phyloP scores from a whole-genome alignment of 192 early-diverging fungal species.

The Coemansia nantahalensis region DNA sequence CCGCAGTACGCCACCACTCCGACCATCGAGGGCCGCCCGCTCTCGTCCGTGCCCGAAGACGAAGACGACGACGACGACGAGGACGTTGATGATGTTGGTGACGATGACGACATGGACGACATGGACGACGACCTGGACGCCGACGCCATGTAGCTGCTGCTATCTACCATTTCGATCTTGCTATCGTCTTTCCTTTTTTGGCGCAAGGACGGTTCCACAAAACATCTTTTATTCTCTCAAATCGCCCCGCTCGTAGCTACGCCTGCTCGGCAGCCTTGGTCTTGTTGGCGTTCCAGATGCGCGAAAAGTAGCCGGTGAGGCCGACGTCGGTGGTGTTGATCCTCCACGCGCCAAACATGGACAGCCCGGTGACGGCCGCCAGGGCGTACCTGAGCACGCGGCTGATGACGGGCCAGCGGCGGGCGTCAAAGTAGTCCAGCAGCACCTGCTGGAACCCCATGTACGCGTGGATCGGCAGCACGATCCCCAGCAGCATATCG shows the following conservation, averaged over 20 bases:
- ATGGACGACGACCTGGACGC: neutral
- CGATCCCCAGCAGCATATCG: conserved; percentile 86
- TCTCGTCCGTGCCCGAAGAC: too few species aligned
- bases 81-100: too few species aligned
- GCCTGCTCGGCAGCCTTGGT: too few species aligned
- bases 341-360: conserved; percentile 82
- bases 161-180: too few species aligned
- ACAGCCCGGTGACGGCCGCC: conserved; percentile 65
- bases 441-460: conserved; percentile 75
- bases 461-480: conserved; percentile 89
- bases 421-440: conserved; percentile 80
- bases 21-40: too few species aligned
- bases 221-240: too few species aligned
- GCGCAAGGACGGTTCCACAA: too few species aligned
- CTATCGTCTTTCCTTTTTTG: too few species aligned
- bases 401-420: conserved; percentile 62
- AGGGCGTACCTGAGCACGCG: conserved; percentile 64
- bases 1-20: too few species aligned
- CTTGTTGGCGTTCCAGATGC: conserved; percentile 72
- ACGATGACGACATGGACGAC: neutral
- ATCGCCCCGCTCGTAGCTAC: too few species aligned
- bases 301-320: conserved; percentile 81
- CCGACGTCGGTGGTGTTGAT: conserved; percentile 98
- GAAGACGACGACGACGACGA: neutral
- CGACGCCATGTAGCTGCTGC: too few species aligned